Percentiles rank a stretch among this genome's conserved stretches.
phyloP scores from a whole-genome alignment of 179 eudicot species.

The Spergularia azorica region DNA sequence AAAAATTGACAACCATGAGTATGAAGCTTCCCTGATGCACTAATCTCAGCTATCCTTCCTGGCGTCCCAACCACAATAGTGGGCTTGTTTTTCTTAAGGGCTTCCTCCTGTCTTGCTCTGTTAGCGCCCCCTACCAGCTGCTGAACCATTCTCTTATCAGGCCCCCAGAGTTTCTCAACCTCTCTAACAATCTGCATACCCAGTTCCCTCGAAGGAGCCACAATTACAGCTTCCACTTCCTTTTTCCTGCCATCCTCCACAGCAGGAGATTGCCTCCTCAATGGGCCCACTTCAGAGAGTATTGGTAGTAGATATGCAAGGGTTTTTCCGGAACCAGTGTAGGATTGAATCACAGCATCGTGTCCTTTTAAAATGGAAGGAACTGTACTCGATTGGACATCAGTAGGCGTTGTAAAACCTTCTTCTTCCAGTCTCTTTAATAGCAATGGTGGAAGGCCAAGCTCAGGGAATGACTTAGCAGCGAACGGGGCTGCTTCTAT shows the following conservation, averaged over 20 bases:
- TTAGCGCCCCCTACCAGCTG: constrained; percentile 96
- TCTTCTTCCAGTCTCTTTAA: constrained; percentile 69
- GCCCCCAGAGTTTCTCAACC: constrained; percentile 77
- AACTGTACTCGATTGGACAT: constrained; percentile 81
- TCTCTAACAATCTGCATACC: constrained; percentile 96
- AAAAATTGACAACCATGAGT: constrained; percentile 73
- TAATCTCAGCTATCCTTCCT: constrained; percentile 86
- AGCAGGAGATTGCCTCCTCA: constrained; percentile 35
- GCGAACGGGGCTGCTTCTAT: constrained; percentile 72
- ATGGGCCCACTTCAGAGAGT: constrained; percentile 75
- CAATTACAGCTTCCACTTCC: constrained; percentile 76
- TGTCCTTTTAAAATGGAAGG: constrained; percentile 67
- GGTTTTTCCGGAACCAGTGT: constrained; percentile 94
- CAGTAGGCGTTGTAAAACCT: constrained; percentile 74
- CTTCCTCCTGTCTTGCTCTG: constrained; percentile 81
- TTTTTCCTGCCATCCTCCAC: constrained; percentile 39
- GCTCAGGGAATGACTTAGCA: constrained; percentile 77
- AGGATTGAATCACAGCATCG: constrained; percentile 87
- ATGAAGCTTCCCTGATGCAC: constrained; percentile 81
- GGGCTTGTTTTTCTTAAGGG: constrained; percentile 87
- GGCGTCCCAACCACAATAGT: constrained; percentile 90
- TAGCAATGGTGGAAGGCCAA: constrained; percentile 73
- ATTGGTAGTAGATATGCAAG: constrained; percentile 89
- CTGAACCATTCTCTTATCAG: constrained; percentile 79
- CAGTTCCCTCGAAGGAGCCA: constrained; percentile 94